Base-by-base conservation (phyloP, 2,329 filamentous ascomycete genomes). In the Arthrobotrys sphaeroides region DNA sequence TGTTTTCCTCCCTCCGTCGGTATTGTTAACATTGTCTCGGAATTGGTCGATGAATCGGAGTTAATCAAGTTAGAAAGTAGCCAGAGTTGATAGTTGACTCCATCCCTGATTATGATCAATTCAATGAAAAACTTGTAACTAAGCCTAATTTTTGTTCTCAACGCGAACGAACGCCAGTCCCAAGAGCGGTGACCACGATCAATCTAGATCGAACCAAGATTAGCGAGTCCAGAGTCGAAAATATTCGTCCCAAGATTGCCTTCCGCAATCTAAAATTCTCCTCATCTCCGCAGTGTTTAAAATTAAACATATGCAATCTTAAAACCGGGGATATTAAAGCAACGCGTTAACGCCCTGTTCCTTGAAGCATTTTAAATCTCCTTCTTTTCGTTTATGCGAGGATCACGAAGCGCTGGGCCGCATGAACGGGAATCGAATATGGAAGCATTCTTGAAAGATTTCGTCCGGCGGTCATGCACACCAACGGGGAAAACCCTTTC, bases 141-240 rank as follows among this genome's bases (percentile, higher is more conserved):
- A n/a, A n/a, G n/a, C n/a, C n/a, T n/a, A n/a, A n/a, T n/a, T n/a
- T n/a, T n/a, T n/a, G n/a, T n/a, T n/a, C n/a, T n/a, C n/a, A n/a
- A n/a, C 5, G 13, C 13, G 13, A 6, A 40, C 36, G 2, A 33
- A 33, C n/a, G 28, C 7, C 24, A 16, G 16, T 55, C 51, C 36
- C 51, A 55, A 36, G 51, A 22, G 57, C 57, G 38, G 40, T 62
- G 57, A 62, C 51, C 51, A 24, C 31, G 38, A 59, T 51, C 42
- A 36, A 43, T 55, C 51, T 57, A 36, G 64, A 68, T 65, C 61
- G 20, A 33, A 53, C 47, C 42, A 33, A 65, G 45, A 65, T 65
- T 53, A 65, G 45, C 45, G 45, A 65, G 28, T n/a, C 28, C 28
- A 33, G 61, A 42, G 33, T 42, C 43, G 55, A 36, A 47, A 40